Conservation (phyloP, 306 rosid species). For the Glycine soja region DNA sequence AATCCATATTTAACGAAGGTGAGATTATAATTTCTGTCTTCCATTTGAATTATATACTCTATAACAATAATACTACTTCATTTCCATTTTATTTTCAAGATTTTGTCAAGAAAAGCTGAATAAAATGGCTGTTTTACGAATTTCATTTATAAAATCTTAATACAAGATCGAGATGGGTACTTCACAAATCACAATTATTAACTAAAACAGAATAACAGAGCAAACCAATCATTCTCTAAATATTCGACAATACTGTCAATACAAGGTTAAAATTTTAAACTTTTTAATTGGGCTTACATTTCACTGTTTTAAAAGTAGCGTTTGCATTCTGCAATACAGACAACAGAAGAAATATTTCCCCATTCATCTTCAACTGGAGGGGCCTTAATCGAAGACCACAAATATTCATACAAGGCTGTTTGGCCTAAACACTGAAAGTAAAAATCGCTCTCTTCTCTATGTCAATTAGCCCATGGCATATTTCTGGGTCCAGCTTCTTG, state of each 20-base stretch:
- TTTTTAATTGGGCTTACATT: slow-evolving; percentile 30
- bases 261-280: slow-evolving; percentile 24
- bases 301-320: slow-evolving; percentile 40
- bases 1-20: too few species aligned
- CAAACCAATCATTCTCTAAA: slow-evolving; percentile 13
- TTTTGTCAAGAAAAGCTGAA: too few species aligned
- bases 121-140: too few species aligned
- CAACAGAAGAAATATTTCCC: slow-evolving; percentile 20
- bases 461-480: slow-evolving; percentile 72
- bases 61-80: too few species aligned
- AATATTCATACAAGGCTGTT: slow-evolving; percentile 50
- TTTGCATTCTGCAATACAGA: too few species aligned
- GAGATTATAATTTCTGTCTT: too few species aligned
- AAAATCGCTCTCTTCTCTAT: slow-evolving; percentile 30
- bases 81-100: too few species aligned
- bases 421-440: slow-evolving; percentile 34
- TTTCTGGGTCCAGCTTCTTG: slow-evolving; percentile 88
- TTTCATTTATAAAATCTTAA: not conserved
- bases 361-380: slow-evolving; percentile 38
- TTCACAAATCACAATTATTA: not conserved
- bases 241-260: not conserved
- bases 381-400: slow-evolving; percentile 44
- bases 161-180: not conserved
- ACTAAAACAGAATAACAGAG: not conserved
- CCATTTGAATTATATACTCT: too few species aligned